Base-by-base conservation (phyloP, 164 flowering plant genomes). In the Liriodendron chinense region DNA sequence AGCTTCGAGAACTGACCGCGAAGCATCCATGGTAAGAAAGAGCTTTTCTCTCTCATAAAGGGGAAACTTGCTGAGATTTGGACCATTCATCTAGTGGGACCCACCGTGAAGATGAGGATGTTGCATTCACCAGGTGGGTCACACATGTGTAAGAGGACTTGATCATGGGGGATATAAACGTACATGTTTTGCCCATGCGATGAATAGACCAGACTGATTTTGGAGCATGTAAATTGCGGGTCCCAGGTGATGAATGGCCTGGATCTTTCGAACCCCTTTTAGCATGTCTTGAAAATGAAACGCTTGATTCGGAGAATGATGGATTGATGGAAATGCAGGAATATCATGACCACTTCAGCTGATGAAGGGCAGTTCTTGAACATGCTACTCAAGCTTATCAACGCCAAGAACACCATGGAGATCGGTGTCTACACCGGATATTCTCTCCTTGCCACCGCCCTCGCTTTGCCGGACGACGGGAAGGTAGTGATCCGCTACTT, bases 321-420 rank as follows among this genome's bases (percentile, higher is more conserved):
- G 43, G 43, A 34, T 34, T 34, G 43, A 6, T 34, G 43, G 43
- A 34, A 49, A 14, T 9, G 0, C 78, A 89, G 93, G 94, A 88
- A 88, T 56, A 72, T 88, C 50, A 90, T 90, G 94, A 86, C 90
- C 0, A 90, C 90, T 12, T 86, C 93, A 1, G 91, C 93, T 14
- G 93, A 90, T 77, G 93, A 88, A 76, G 93, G 93, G 61, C 93
- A 90, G 75, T 88, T 90, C 79, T 75, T 88, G 82, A 83, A 75
- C 82, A 79, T 90, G 90, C 85, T 90, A 9, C 78, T 90, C 69
- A 88, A 88, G 81, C 86, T 90, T 72, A 87, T 90, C 75, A 88
- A 87, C 68, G 91, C 91, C 43, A 89, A 85, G 80, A 87, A 89
- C 79, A 89, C 92, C 72, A 89, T 89, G 90, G 92, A 89, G 78